Base-by-base conservation (phyloP, 495 filamentous ascomycete species). In the Aspergillus indologenus region DNA sequence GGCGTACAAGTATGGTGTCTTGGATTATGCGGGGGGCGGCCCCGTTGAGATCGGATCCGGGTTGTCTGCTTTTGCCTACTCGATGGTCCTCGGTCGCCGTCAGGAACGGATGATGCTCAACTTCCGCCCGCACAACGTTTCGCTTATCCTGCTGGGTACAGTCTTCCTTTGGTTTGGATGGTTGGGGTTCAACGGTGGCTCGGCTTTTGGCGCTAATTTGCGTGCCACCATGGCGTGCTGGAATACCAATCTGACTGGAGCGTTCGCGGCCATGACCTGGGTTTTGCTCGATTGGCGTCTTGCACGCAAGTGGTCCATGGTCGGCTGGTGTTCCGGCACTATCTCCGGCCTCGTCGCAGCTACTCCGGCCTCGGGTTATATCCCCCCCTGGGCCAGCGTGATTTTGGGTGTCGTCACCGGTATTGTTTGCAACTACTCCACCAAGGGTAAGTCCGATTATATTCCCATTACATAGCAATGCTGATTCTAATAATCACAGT, bases 81-180 rank as follows among this genome's bases (percentile, higher is more conserved):
- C 91, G 17, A 85, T 90, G 86, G 90, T 98, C 43, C 88, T 98
- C 55, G 95, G 95, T 56, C 89, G 92, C 64, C 91, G 95, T 54
- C 94, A 97, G 78, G 94, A 98, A 80, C 95, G 92, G 82, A 97
- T 98, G 94, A 96, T 98, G 87, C 83, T 97, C 71, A 91, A 96
- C 69, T 87, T 87, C 82, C 87, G 90, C 53, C 95, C 94, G 1
- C 94, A 98, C 84, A 98, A 98, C 77, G 93, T 98, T 64, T 97
- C 94, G 8, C 81, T 98, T 64, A 98, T 98, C 72, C 90, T 93
- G 9, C 87, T 98, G 64, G 94, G 94, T 49, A 98, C 94, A 9
- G 83, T 95, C 56, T 84, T 98, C 69, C 89, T 98, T 49, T 98
- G 93, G 93, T 96, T 98, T 70, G 94, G 94, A 66, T 98, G 95